Evolutionary conservation across 176 grass and related monocot genomes (phyloP), one percentile per base, ranked within the genome.

Genomic region (Tillandsia fasciculata): DNA sequence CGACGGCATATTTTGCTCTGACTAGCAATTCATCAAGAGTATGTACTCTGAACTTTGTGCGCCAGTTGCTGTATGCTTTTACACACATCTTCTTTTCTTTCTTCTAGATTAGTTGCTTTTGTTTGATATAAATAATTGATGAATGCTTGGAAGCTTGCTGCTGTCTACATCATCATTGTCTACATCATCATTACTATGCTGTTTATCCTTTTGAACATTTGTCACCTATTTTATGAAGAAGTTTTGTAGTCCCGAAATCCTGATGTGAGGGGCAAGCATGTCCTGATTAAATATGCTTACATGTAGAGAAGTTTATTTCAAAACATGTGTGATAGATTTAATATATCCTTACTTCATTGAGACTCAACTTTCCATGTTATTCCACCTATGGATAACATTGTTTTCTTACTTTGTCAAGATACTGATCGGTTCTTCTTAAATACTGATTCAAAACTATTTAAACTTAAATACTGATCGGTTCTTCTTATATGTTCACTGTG

Each of bases 1-100:
- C 59, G 70, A 52, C 10, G 67, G 64, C 24, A 73, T 56, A 22
- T 79, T 72, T 65, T 50, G 48, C 15, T 12, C 17, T 67, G 48
- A 20, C 54, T 59, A 48, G 10, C 3, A 28, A 67, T 23, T 73
- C 47, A 18, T 48, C 49, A 2, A 11, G 20, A 66, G 28, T 58
- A 69, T 67, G 14, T 51, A 50, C 26, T 51, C 59, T 50, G 17
- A 74, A 29, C 1, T 64, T 50, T 48, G 29, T 47, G 51, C 17
- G 10, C 2, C 63, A 13, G 56, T 47, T 73, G 51, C 5, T 61
- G 9, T 80, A 47, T 51, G 48, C 74, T 67, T 42, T 42, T 67
- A 79, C 63, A 22, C 68, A 51, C 1, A n/a, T 17, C 8, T 1
- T 47, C 0, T 12, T 65, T 22, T 13, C 9, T 67, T 67, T 48